Evolutionary conservation across 148 eudicot species (phyloP).

Genomic region (Silene latifolia): DNA sequence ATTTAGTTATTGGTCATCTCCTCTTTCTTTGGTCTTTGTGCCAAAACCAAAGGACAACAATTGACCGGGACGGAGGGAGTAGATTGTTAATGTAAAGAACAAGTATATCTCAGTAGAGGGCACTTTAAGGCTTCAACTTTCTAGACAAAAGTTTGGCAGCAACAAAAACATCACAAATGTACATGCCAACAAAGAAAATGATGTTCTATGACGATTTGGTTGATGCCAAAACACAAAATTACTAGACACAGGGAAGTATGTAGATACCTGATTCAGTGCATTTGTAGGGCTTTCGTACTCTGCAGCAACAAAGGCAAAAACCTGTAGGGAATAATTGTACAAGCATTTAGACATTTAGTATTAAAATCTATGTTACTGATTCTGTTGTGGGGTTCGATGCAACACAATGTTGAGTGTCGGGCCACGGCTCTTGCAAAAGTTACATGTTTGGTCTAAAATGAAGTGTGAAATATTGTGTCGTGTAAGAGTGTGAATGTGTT

Average conservation of each 20-base stretch:
- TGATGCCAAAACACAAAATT: too few species aligned
- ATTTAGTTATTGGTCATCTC: too few species aligned
- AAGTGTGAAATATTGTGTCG: not conserved
- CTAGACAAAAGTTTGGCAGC: too few species aligned
- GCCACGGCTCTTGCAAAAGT: not conserved
- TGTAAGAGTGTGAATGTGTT: not conserved
- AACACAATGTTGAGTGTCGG: not conserved
- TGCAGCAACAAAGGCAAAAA: conserved; percentile 89
- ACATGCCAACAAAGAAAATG: too few species aligned
- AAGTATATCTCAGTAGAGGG: too few species aligned
- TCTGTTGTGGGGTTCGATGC: not conserved
- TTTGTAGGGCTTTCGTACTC: conserved; percentile 80
- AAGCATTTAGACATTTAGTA: not conserved
- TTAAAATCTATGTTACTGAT: not conserved
- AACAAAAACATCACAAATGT: too few species aligned
- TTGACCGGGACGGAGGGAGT: too few species aligned
- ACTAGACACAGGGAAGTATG: not conserved
- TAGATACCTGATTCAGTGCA: conserved; percentile 72
- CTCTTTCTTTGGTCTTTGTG: too few species aligned
- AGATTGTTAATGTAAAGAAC: too few species aligned
- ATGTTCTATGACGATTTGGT: too few species aligned
- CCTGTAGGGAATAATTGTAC: conserved; percentile 41
- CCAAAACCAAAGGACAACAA: too few species aligned
- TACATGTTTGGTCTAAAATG: not conserved
- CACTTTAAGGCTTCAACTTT: too few species aligned